Evolutionary conservation across 805 yeast genomes (phyloP).

Genomic region (Ogataea salicorniae): DNA sequence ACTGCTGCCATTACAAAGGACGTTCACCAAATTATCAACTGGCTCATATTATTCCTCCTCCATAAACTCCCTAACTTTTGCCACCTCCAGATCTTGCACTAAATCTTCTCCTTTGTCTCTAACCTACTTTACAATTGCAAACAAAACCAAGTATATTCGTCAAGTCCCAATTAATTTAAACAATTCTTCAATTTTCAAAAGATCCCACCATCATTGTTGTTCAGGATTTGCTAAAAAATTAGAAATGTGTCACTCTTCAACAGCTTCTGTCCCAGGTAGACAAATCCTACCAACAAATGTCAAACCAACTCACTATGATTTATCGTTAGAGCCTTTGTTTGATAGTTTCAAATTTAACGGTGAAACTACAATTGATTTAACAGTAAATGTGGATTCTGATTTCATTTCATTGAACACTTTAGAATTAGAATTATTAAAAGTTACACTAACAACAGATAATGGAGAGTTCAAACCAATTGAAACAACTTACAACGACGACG

Average conservation of each 20-base stretch:
- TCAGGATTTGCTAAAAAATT: slow-evolving; percentile 9
- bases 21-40: no score
- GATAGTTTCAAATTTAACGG: slow-evolving; percentile 47
- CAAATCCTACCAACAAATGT: slow-evolving; percentile 44
- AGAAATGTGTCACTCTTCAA: slow-evolving; percentile 11
- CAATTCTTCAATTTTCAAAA: not conserved
- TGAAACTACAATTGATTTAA: slow-evolving; percentile 45
- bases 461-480: slow-evolving; percentile 19
- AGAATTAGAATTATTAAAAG: slow-evolving; percentile 25
- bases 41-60: no score
- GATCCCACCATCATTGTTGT: slow-evolving; percentile 11
- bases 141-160: not conserved
- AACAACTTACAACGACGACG: slow-evolving; percentile 38
- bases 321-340: slow-evolving; percentile 39
- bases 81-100: no score
- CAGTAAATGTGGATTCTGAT: slow-evolving; percentile 40
- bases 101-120: not conserved
- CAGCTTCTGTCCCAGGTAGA: slow-evolving; percentile 18
- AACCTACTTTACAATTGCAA: not conserved
- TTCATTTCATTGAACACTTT: slow-evolving; percentile 41
- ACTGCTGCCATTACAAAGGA: no score
- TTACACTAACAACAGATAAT: slow-evolving; percentile 10
- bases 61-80: no score
- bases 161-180: not conserved
- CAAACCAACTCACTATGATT: slow-evolving; percentile 70